phyloP scores from a whole-genome alignment of 2,329 filamentous ascomycete species.

The Daldinia sp. region DNA sequence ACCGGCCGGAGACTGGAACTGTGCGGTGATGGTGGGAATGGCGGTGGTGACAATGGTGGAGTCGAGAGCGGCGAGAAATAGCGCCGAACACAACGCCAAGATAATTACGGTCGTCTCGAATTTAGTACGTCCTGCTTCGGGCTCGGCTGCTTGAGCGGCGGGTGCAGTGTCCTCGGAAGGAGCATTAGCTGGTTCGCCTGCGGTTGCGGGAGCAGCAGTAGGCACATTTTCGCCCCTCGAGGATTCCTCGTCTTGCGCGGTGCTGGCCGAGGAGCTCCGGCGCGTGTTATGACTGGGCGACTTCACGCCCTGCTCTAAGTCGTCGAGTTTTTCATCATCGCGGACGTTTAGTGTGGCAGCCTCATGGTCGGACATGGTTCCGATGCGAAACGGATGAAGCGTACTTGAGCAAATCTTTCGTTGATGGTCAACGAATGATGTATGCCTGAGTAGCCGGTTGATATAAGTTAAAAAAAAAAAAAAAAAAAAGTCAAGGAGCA shows the following conservation, averaged over 20 bases:
- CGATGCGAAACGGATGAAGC: not conserved
- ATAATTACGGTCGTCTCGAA: conserved; percentile 45
- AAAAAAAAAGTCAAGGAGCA: not conserved
- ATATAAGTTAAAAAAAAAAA: not conserved
- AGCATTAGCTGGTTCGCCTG: not conserved
- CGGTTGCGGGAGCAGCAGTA: not conserved
- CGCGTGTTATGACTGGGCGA: conserved; percentile 4
- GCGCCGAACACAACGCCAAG: conserved; percentile 45
- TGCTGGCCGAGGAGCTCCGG: conserved; percentile 29
- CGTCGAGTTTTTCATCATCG: conserved; percentile 35
- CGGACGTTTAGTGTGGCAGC: conserved; percentile 19
- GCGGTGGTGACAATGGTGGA: conserved; percentile 72
- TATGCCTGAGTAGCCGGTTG: not conserved
- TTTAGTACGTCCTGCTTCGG: conserved; percentile 39
- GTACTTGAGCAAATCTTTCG: not conserved
- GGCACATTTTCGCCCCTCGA: conserved; percentile 11
- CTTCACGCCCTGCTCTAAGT: conserved; percentile 30
- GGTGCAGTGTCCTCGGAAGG: conserved; percentile 6
- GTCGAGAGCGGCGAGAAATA: conserved; percentile 65
- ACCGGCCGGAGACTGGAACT: conserved; percentile 71
- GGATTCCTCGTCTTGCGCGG: conserved; percentile 17
- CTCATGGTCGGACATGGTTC: conserved; percentile 28
- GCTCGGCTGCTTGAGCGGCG: conserved; percentile 18
- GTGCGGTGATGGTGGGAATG: conserved; percentile 68
- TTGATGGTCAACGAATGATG: conserved; percentile 7